A percentile compares a stretch with the other conserved stretches of the same genome.
These are phyloP conservation scores for Chaetothyriales sp. DNA, from an alignment of 2,329 filamentous ascomycete species.

Conservation along the genomic window DNA sequence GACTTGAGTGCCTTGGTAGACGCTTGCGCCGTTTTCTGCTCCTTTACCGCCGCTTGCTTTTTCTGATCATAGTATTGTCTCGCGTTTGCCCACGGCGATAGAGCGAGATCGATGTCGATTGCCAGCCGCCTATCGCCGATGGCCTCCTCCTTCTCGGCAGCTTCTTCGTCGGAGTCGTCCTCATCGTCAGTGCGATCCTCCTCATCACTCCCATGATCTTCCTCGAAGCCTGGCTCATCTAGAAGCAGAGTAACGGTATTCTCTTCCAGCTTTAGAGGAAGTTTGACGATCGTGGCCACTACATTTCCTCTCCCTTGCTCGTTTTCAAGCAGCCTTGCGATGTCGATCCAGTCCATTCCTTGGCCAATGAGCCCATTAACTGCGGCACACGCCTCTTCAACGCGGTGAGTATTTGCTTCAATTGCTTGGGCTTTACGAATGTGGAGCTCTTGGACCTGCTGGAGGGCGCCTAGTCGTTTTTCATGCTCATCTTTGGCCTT, in stretches of 20 bases:
- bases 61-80: constrained; percentile 85
- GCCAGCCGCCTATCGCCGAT: constrained; percentile 37
- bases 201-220: constrained; percentile 49
- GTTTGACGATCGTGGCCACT: constrained; percentile 72
- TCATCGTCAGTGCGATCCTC: constrained; percentile 38
- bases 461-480: constrained; percentile 69
- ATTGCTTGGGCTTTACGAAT: constrained; percentile 80
- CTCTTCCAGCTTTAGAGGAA: constrained; percentile 80
- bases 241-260: constrained; percentile 74
- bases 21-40: constrained; percentile 72
- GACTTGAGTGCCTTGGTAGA: constrained; percentile 74
- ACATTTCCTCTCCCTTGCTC: constrained; percentile 71
- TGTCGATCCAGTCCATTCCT: constrained; percentile 96
- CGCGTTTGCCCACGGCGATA: constrained; percentile 81
- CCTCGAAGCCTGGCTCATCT: constrained; percentile 52
- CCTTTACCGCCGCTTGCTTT: constrained; percentile 68
- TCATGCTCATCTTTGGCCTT: constrained; percentile 71
- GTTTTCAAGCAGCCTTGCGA: constrained; percentile 73
- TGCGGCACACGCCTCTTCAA: constrained; percentile 84
- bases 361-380: constrained; percentile 84
- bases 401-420: constrained; percentile 75
- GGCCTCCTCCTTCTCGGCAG: constrained; percentile 15
- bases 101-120: constrained; percentile 71
- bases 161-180: constrained; percentile 26
- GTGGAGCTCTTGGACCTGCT: constrained; percentile 69